Evolutionary conservation across 768 basidiomycete species (phyloP).

Genomic region (Tubosaeta brunneosetosa): DNA sequence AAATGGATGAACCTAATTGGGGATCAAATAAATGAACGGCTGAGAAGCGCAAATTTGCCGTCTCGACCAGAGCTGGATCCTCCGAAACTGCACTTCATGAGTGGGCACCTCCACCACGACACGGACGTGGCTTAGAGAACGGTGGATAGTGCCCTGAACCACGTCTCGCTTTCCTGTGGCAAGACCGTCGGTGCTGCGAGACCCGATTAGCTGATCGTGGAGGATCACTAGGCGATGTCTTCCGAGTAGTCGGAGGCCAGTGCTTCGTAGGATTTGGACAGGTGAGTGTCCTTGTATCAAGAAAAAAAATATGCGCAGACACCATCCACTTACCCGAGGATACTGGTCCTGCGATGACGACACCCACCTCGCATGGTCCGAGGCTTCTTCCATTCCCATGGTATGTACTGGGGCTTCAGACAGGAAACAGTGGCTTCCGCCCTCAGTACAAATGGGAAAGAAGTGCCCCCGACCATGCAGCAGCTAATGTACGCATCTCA

Average conservation of each 20-base stretch:
- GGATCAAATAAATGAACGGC: slow-evolving; percentile 19
- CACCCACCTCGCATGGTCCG: slow-evolving; percentile 34
- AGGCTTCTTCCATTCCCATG: slow-evolving; percentile 55
- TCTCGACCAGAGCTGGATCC: slow-evolving; percentile 7
- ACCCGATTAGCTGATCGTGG: slow-evolving; percentile 1
- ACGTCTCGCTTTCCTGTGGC: slow-evolving; percentile 3
- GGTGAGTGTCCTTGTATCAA: slow-evolving; percentile 3
- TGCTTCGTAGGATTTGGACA: background rate
- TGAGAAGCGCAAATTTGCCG: slow-evolving; percentile 14
- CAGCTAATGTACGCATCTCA: slow-evolving; percentile 21
- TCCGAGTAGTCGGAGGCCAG: slow-evolving; percentile 5
- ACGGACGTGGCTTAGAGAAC: slow-evolving; percentile 5
- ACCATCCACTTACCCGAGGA: background rate
- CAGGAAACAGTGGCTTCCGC: slow-evolving; percentile 28
- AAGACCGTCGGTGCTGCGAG: background rate
- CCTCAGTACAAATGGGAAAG: slow-evolving; percentile 34
- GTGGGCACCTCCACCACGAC: background rate
- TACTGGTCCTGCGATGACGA: slow-evolving; percentile 23
- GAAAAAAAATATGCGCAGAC: background rate
- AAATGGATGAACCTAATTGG: slow-evolving; percentile 14
- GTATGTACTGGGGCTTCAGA: slow-evolving; percentile 39
- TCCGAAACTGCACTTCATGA: slow-evolving; percentile 5
- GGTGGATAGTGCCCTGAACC: background rate
- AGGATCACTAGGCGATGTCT: background rate
- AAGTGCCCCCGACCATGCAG: slow-evolving; percentile 35